Evolutionary conservation across 1,139 yeast species (phyloP), one percentile per base, ranked within the genome.

Genomic region (Blastobotrys buckinghamii): DNA sequence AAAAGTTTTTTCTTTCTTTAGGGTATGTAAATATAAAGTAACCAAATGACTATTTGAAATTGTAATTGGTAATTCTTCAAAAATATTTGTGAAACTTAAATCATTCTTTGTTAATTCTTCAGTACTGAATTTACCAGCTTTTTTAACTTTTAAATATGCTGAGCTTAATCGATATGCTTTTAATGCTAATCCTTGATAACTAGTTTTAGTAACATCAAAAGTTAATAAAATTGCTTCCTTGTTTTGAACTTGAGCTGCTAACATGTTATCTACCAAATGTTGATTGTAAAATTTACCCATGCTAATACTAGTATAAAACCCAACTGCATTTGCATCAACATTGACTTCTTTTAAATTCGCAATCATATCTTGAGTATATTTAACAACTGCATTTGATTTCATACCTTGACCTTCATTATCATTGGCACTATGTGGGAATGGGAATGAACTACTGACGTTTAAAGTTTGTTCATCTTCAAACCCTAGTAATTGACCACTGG

Each of bases 401-500:
- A 71, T 57, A 38, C 64, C 64, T 10, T 64, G 59, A 35, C 69
- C 70, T 41, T 72, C 75, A 45, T 64, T 66, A 46, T 70, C 69
- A 50, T 66, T 65, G 42, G 66, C 68, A 38, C 63, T 56, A 37
- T 67, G 77, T 45, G 94, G 94, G 70, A 79, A 82, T 38, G 78
- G 74, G 59, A 76, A 79, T 38, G 81, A 75, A 60, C 84, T 86
- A 26, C 90, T 76, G 42, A 76, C 67, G 42, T 70, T 69, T 27
- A 75, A 62, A 55, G 74, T 78, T 50, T 77, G 81, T 34, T 68
- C 77, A 55, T 75, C 79, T 64, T 84, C 89, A 54, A 84, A 75
- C 17, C 96, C 96, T 50, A 84, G 78, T 48, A 88, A 73, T 43
- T 90, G 81, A 29, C 96, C 96, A 27, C 86, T 76, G 50, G 78